Evolutionary conservation across 2,329 filamentous ascomycete species (phyloP).

Genomic region (Penicillium corylophilum): DNA sequence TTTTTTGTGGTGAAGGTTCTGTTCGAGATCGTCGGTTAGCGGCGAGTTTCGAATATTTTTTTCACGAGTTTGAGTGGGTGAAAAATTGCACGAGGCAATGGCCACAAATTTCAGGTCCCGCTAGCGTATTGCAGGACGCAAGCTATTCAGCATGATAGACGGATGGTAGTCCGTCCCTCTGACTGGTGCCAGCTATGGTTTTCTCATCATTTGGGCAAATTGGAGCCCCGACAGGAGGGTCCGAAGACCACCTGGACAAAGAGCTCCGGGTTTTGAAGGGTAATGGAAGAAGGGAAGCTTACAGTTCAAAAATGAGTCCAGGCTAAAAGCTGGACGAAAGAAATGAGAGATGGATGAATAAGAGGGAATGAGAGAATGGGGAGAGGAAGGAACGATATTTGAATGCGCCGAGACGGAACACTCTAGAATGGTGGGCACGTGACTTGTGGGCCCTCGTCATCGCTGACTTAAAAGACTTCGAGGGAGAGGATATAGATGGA

Average conservation of each 20-base stretch:
- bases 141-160: conserved; percentile 62
- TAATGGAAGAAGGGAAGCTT: conserved; percentile 11
- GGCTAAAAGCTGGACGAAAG: conserved; percentile 5
- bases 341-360: conserved; percentile 6
- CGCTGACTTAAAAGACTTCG: no score
- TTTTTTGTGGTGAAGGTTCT: conserved; percentile 34
- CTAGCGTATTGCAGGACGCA: conserved; percentile 48
- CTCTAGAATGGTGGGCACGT: conserved; percentile 38
- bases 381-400: conserved; percentile 21
- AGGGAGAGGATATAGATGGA: background rate
- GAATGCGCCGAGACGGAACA: conserved; percentile 33
- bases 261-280: conserved; percentile 1
- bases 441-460: conserved; percentile 7
- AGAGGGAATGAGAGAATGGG: conserved; percentile 16
- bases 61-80: conserved; percentile 1
- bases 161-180: conserved; percentile 53
- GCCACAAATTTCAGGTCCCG: conserved; percentile 33
- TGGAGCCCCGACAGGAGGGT: background rate
- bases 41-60: conserved; percentile 6
- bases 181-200: conserved; percentile 64
- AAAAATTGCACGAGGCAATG: conserved; percentile 14
- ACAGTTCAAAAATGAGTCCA: conserved; percentile 15
- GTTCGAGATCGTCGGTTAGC: conserved; percentile 23
- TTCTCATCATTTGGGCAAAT: conserved; percentile 54
- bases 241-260: background rate